Conservation (phyloP, 2,329 filamentous ascomycete genomes). For the Fusarium beomiforme region DNA sequence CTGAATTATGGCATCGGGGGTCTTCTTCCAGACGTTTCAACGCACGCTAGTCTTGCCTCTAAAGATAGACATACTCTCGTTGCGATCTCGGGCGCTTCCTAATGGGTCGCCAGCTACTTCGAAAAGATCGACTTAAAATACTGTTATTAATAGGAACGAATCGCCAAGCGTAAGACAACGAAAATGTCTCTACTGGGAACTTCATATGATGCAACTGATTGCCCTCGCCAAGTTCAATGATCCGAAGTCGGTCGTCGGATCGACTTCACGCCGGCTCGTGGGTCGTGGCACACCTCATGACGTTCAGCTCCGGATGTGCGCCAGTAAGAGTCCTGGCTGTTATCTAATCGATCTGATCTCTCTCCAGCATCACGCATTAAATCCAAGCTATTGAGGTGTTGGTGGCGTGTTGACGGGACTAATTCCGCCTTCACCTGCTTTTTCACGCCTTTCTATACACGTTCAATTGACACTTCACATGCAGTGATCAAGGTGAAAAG, state of each 20-base stretch:
- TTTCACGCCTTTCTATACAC: neutral
- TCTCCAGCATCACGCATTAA: neutral
- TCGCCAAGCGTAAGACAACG: too few species aligned
- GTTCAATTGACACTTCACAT: neutral
- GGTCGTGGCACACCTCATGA: neutral
- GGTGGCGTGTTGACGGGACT: neutral
- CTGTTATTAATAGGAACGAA: neutral
- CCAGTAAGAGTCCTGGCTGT: slow-evolving; percentile 4
- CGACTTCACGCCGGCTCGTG: neutral
- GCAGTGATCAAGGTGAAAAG: neutral
- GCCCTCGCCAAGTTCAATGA: neutral
- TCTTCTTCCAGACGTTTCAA: slow-evolving; percentile 56
- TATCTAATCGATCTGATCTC: slow-evolving; percentile 40
- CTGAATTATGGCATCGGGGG: slow-evolving; percentile 57
- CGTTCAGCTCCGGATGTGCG: slow-evolving; percentile 13
- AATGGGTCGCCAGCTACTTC: slow-evolving; percentile 38
- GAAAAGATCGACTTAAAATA: too few species aligned
- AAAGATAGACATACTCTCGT: slow-evolving; percentile 54
- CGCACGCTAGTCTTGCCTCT: slow-evolving; percentile 39
- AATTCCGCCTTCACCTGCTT: neutral
- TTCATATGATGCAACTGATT: neutral
- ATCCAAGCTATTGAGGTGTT: neutral
- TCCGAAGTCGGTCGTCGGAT: neutral
- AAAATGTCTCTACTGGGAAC: neutral
- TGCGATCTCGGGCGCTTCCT: slow-evolving; percentile 54